phyloP scores from a whole-genome alignment of 768 basidiomycete species.

The Terana coerulea region DNA sequence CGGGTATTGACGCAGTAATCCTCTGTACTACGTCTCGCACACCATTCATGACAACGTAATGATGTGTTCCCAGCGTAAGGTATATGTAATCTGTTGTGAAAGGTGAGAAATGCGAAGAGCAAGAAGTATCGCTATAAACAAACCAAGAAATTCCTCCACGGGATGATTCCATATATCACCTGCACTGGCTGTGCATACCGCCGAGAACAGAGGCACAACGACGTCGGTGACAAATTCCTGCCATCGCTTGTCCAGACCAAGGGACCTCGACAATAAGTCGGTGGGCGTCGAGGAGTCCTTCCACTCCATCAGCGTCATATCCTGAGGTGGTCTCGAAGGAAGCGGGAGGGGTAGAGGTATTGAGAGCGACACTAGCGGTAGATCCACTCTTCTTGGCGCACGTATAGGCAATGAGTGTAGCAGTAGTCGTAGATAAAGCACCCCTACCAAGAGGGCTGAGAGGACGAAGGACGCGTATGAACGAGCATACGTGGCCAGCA shows the following conservation, averaged over 20 bases:
- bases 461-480: constrained; percentile 16
- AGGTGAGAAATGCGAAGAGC: neutral
- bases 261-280: constrained; percentile 34
- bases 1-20: constrained; percentile 39
- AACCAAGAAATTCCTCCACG: constrained; percentile 62
- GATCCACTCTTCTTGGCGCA: neutral
- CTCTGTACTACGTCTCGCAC: constrained; percentile 53
- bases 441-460: constrained; percentile 24
- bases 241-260: constrained; percentile 51
- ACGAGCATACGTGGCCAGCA: constrained; percentile 1
- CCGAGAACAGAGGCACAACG: constrained; percentile 65
- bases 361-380: constrained; percentile 7
- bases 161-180: constrained; percentile 55
- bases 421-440: constrained; percentile 39
- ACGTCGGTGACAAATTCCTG: constrained; percentile 47
- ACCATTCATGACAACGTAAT: constrained; percentile 62
- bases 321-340: constrained; percentile 5
- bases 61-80: constrained; percentile 61
- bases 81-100: constrained; percentile 58
- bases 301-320: constrained; percentile 51
- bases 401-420: constrained; percentile 37
- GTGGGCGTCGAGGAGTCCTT: constrained; percentile 37
- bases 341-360: constrained; percentile 24
- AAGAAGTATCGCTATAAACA: no score
- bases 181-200: constrained; percentile 63